Base-by-base conservation (phyloP, 169 alveolate genomes). In the Plasmodium gallinaceum region DNA sequence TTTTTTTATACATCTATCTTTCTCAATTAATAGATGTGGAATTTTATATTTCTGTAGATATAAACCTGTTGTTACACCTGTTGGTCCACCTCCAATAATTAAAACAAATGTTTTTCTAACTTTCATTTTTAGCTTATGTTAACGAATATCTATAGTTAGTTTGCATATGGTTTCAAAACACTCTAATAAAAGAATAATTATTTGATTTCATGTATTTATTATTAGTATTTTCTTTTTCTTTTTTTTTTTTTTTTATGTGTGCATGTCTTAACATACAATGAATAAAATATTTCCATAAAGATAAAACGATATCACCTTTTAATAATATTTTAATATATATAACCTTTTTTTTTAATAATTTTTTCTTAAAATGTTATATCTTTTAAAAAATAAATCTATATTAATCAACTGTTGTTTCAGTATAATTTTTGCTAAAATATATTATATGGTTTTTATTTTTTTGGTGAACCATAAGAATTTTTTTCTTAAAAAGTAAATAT, bases 21-120 rank as follows among this genome's bases (percentile, higher is more conserved):
- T 80, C 60, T 97, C 99, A 5, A 97, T 93, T 58, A 97, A 57
- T 32, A 97, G 43, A 58, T 92, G 93, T 0, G 97, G 97, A 43
- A 97, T 93, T 9, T 97, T 93, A 88, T 92, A 90, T 61, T 94
- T 93, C 42, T 94, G 92, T 5, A 97, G 92, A 66, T 97, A 95
- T 52, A 96, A 93, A 60, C 97, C 93, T 42, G 96, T 90, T 16
- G 98, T 94, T 90, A 96, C 95, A 8, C 99, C 99, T 0, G 97
- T 98, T 2, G 99, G 99, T 4, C 99, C 99, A 12, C 95, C 96
- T n/a, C 99, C 99, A 20, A 97, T 97, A 22, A 97, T 94, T 68
- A 96, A 90, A 12, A 94, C 99, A 52, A 88, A 71, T 3, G 95
- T 94, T 78, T 76, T 92, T 65, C 85, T 76, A 16, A 86, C 66